Base-by-base conservation (phyloP, 2,329 filamentous ascomycete genomes). In the Fusarium sarcochroum region DNA sequence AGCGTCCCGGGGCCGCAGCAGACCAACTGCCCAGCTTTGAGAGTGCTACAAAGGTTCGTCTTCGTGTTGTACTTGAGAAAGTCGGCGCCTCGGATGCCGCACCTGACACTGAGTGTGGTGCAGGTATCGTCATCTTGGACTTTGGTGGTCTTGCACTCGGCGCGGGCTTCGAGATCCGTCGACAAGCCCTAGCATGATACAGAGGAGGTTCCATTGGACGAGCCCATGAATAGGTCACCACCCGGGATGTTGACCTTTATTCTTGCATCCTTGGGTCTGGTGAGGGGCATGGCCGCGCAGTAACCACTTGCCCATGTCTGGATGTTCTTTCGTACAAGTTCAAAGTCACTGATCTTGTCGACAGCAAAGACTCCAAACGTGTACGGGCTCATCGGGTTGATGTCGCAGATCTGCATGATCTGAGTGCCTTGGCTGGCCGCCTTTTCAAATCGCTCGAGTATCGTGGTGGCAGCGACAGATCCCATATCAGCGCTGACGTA, bases 1-100 rank as follows among this genome's bases (percentile, higher is more conserved):
- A 71, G 30, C 2, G 41, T 55, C 1, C 75, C 78, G 3, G 66
- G 42, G 5, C 73, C 76, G 59, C 81, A 83, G 70, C 80, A 84
- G 7, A 82, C 76, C 17, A 73, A 59, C 55, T 82, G 74, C 3
- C 71, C 71, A 0, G 68, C 48, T 17, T 40, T 48, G 11, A 82
- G 68, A 1, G 67, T 73, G 7, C 50, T 51, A 40, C 75, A 80
- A 1, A 77, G 40, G 25, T 70, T 69, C 2, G 14, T 1, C 15
- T 46, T 49, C 2, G n/a, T 21, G 3, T 83, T 83, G 63, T 75
- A 78, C 21, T 76, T 73, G 6, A 58, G 68, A 35, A 83, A 77
- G 17, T 82, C 69, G 7, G 64, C 55, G 7, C 63, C 63, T 1
- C 76, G 73, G 20, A 84, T 81, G 10, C 77, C 76, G 48, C 80